A percentile compares a stretch with the other conserved stretches of the same genome.
These are phyloP conservation scores for Tulasnella sp. DNA, from an alignment of 768 basidiomycete genomes.

Conservation along the genomic window DNA sequence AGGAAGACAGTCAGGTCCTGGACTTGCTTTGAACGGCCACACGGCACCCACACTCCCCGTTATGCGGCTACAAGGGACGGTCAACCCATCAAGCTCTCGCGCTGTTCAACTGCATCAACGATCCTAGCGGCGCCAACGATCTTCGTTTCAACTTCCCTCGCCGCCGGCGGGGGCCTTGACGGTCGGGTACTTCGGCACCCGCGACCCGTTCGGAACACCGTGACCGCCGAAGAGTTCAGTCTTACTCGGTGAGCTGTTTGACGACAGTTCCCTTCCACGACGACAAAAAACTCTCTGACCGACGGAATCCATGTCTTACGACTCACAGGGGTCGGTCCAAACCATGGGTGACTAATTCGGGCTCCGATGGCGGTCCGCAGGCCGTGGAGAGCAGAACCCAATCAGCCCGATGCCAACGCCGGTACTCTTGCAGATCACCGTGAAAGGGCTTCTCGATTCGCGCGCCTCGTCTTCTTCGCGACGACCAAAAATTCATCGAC, in stretches of 20 bases:
- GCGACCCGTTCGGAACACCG: slow-evolving; percentile 3
- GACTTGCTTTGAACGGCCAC: slow-evolving; percentile 60
- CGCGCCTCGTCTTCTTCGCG: too few species aligned
- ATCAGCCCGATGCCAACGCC: not conserved
- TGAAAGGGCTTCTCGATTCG: too few species aligned
- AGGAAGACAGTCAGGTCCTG: slow-evolving; percentile 63
- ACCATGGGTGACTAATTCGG: slow-evolving; percentile 31
- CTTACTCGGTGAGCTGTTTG: slow-evolving; percentile 40
- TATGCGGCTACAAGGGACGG: slow-evolving; percentile 77
- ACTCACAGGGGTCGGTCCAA: slow-evolving; percentile 26
- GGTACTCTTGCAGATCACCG: too few species aligned
- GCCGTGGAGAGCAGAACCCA: not conserved
- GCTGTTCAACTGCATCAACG: slow-evolving; percentile 35
- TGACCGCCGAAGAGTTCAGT: slow-evolving; percentile 29
- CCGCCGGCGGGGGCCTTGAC: slow-evolving; percentile 15
- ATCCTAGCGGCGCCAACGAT: slow-evolving; percentile 5
- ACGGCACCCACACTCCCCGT: slow-evolving; percentile 58
- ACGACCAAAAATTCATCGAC: too few species aligned
- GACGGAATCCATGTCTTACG: too few species aligned
- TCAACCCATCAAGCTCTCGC: slow-evolving; percentile 45
- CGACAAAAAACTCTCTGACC: too few species aligned
- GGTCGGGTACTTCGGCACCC: slow-evolving; percentile 25
- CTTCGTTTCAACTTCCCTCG: not conserved
- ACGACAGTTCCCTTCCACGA: slow-evolving; percentile 37
- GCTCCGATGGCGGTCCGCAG: slow-evolving; percentile 40